Evolutionary conservation across 164 flowering plant genomes (phyloP).

Genomic region (Litsea cubeba): DNA sequence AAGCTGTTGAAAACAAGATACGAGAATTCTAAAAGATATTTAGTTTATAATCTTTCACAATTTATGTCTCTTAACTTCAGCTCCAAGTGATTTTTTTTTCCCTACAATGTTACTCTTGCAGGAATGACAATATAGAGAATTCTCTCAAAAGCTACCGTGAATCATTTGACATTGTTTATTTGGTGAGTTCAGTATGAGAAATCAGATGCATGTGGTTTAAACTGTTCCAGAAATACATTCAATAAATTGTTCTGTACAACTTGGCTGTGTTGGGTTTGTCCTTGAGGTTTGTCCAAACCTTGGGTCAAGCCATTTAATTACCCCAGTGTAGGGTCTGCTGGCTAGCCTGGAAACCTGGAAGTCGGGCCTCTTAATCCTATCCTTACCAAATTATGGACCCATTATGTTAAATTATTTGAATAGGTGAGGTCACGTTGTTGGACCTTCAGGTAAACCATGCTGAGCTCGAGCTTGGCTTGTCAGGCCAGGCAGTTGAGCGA

Average conservation of each 20-base stretch:
- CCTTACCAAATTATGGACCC: no score
- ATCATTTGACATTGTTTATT: constrained; percentile 75
- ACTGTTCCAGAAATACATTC: no score
- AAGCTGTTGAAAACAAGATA: not conserved
- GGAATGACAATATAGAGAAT: constrained; percentile 74
- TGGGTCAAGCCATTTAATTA: no score
- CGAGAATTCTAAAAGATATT: not conserved
- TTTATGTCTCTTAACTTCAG: not conserved
- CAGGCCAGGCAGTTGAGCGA: no score
- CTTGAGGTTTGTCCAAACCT: not conserved
- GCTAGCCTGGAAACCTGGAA: no score
- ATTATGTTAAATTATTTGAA: no score
- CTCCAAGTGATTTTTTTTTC: not conserved
- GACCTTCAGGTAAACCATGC: not conserved
- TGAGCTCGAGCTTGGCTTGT: no score
- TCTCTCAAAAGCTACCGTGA: constrained; percentile 53
- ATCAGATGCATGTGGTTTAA: not conserved
- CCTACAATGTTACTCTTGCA: constrained; percentile 24
- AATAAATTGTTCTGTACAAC: not conserved
- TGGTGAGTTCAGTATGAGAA: constrained; percentile 44
- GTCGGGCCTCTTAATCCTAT: no score
- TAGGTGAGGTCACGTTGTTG: not conserved
- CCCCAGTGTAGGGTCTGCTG: no score
- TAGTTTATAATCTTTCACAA: no score
- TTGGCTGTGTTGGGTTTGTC: not conserved